Percentiles rank a stretch among this genome's conserved stretches.
Evolutionary conservation across 2,329 filamentous ascomycete genomes (phyloP).

Genomic region (Pleomassaria siparia): DNA sequence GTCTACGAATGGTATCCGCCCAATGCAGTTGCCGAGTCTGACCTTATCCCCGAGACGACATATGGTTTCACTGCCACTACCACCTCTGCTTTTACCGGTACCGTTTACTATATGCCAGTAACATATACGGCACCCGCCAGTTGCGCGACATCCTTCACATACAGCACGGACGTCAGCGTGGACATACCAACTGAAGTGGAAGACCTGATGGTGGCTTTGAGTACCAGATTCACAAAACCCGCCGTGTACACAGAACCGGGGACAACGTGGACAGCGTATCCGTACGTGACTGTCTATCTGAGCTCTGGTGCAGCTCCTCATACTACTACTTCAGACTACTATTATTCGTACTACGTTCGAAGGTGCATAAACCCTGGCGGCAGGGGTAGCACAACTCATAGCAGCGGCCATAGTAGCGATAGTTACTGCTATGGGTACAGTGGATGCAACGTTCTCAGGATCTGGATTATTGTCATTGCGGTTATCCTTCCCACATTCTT

Average conservation of each 20-base stretch:
- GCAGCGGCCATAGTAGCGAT: slow-evolving; percentile 8
- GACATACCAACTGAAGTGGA: slow-evolving; percentile 25
- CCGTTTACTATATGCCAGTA: slow-evolving; percentile 29
- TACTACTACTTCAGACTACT: slow-evolving; percentile 18
- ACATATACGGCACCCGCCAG: slow-evolving; percentile 33
- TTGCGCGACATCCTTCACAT: slow-evolving; percentile 25
- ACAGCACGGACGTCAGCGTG: slow-evolving; percentile 16
- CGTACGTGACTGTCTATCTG: slow-evolving; percentile 31
- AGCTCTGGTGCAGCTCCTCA: slow-evolving; percentile 28
- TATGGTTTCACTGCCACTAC: slow-evolving; percentile 13
- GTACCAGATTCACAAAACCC: slow-evolving; percentile 14
- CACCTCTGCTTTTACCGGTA: slow-evolving; percentile 11
- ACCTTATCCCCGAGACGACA: slow-evolving; percentile 20
- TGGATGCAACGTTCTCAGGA: slow-evolving; percentile 19
- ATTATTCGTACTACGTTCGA: slow-evolving; percentile 29
- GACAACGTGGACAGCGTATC: slow-evolving; percentile 4
- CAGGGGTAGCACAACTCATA: not conserved
- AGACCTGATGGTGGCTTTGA: slow-evolving; percentile 27
- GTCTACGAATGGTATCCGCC: slow-evolving; percentile 25
- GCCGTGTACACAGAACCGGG: slow-evolving; percentile 8
- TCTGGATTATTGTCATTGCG: slow-evolving; percentile 34
- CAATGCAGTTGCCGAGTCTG: slow-evolving; percentile 23
- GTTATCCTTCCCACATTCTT: slow-evolving; percentile 30
- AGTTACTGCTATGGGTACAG: slow-evolving; percentile 11
- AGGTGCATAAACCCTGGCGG: slow-evolving; percentile 20